Percentiles rank a stretch among this genome's conserved stretches.
Conservation (phyloP, 495 filamentous ascomycete species). For the Hyaloscypha variabilis region DNA sequence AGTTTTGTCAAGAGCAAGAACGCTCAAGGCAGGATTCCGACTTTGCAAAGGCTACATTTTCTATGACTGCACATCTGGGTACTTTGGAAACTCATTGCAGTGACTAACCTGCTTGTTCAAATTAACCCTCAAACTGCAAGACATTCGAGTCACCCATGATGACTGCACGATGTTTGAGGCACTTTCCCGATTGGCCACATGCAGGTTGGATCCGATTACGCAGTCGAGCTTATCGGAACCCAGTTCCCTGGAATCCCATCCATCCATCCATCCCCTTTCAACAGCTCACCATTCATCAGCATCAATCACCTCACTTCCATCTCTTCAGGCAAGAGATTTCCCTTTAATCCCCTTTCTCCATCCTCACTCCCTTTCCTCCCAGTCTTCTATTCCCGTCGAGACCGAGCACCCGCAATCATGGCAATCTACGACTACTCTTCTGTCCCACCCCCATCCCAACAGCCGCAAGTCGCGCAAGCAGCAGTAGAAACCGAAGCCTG, state of each 20-base stretch:
- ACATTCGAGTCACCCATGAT: conserved; percentile 11
- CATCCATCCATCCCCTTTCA: conserved; percentile 2
- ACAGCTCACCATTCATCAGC: neutral
- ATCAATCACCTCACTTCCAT: neutral
- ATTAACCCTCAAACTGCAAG: neutral
- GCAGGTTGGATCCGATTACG: conserved; percentile 11
- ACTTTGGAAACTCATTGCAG: neutral
- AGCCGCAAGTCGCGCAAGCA: conserved; percentile 12
- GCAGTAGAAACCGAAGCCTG: conserved; percentile 50
- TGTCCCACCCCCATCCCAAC: conserved; percentile 34
- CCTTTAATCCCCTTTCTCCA: neutral
- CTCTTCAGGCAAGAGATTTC: conserved; percentile 12
- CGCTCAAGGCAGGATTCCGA: neutral
- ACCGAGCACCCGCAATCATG: conserved; percentile 18
- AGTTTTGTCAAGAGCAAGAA: too few relatives aligned
- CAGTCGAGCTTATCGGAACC: conserved; percentile 25
- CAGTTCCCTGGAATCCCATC: conserved; percentile 9
- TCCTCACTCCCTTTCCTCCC: neutral
- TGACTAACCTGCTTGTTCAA: neutral
- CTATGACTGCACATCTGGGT: too few relatives aligned
- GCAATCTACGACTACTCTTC: conserved; percentile 31
- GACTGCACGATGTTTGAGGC: conserved; percentile 11
- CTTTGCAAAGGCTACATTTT: too few relatives aligned
- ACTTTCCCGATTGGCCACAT: conserved; percentile 16
- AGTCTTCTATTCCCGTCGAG: neutral